Evolutionary conservation across 495 filamentous ascomycete species (phyloP).

Genomic region (Lophiostoma macrostomum): DNA sequence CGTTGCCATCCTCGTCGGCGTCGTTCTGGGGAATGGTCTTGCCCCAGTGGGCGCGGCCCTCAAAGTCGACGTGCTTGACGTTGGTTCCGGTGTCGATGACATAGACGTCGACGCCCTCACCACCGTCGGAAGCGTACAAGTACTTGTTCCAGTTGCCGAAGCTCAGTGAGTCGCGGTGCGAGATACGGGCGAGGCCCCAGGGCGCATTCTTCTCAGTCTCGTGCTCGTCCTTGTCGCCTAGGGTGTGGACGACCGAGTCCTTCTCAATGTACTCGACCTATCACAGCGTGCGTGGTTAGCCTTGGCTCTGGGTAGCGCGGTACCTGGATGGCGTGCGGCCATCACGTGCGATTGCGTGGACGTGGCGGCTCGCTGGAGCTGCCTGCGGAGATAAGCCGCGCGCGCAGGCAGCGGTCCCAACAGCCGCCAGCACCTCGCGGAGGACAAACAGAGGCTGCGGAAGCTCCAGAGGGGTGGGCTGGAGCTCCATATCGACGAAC

Average conservation of each 20-base stretch:
- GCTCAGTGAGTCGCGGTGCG: conserved; percentile 78
- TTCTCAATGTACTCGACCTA: conserved; percentile 97
- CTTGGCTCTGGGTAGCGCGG: neutral
- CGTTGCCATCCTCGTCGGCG: conserved; percentile 90
- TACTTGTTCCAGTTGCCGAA: conserved; percentile 98
- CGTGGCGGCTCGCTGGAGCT: conserved; percentile 19
- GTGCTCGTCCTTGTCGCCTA: conserved; percentile 46
- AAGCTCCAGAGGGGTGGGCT: conserved; percentile 1
- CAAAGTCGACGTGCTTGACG: conserved; percentile 90
- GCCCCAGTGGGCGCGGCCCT: conserved; percentile 92
- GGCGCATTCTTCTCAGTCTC: conserved; percentile 85
- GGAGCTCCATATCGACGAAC: neutral
- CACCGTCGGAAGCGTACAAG: conserved; percentile 82
- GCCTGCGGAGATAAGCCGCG: conserved; percentile 28
- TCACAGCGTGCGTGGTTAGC: conserved; percentile 25
- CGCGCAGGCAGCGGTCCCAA: neutral
- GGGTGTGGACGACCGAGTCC: conserved; percentile 84
- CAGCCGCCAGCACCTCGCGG: neutral
- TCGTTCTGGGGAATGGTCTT: conserved; percentile 89
- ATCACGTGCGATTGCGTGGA: conserved; percentile 27
- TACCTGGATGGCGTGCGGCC: conserved; percentile 13
- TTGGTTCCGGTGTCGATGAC: conserved; percentile 98
- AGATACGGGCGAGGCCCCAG: conserved; percentile 97
- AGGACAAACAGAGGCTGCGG: neutral
- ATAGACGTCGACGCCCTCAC: conserved; percentile 98